Base-by-base conservation (phyloP, 1,284 basidiomycete species). In the Melampsora larici-populina region DNA sequence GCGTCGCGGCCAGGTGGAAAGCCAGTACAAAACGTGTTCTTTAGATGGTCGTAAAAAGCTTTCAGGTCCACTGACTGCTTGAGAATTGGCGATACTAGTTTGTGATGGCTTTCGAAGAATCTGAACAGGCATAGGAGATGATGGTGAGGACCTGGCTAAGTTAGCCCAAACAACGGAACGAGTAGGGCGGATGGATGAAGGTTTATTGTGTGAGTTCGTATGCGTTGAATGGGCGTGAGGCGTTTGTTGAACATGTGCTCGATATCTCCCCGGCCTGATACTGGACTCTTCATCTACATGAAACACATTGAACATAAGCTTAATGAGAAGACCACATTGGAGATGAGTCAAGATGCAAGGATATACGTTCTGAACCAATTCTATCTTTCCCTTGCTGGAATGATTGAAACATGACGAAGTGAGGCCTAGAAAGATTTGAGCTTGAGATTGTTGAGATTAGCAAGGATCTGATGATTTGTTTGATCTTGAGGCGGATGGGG, bases 1-100 rank as follows among this genome's bases (percentile, higher is more conserved):
- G 0, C 87, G 80, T 72, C 84, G 86, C 85, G 84, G 86, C 84
- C 87, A 88, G 21, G 82, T 84, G 31, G 82, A 81, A 43, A 88
- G 82, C 86, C 86, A 86, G 0, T 66, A 79, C 65, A 87, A 85
- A 6, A 88, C 87, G 5, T 81, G 82, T 46, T 83, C 82, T 64
- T 84, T 79, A 1, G 82, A 82, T 2, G 87, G 87, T 80, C 86
- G 79, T 49, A 84, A 79, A n/a, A 82, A 78, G 51, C 82, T 80
- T 15, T 55, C 71, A 78, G 75, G 29, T 67, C 68, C 79, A 46
- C 80, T 82, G 83, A 31, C 72, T 70, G 26, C 68, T 70, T 51
- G 81, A 79, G 7, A 76, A 67, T 51, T 65, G 24, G 29, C n/a
- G 49, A 8, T 24, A 46, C 76, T 31, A 21, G 51, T 55, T 55